Evolutionary conservation across 2,329 filamentous ascomycete genomes (phyloP).

Genomic region (Xylariaceae sp.): DNA sequence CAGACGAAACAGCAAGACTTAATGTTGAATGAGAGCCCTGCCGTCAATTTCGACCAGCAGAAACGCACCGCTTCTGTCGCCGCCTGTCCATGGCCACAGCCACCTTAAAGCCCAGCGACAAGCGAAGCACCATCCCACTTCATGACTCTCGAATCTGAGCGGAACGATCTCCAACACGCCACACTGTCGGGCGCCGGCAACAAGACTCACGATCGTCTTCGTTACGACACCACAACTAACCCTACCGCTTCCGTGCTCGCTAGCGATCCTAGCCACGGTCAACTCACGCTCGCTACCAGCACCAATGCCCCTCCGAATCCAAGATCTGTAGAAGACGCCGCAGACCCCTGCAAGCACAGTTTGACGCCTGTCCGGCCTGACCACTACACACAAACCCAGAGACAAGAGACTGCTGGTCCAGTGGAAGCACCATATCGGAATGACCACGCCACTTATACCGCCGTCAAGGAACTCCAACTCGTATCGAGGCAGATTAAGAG

Average conservation of each 20-base stretch:
- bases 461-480: slow-evolving; percentile 16
- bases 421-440: slow-evolving; percentile 16
- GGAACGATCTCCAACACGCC: slow-evolving; percentile 24
- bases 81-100: slow-evolving; percentile 30
- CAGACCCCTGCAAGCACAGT: slow-evolving; percentile 31
- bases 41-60: slow-evolving; percentile 10
- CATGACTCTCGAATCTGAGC: slow-evolving; percentile 31
- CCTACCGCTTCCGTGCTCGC: slow-evolving; percentile 19
- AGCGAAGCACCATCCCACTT: slow-evolving; percentile 20
- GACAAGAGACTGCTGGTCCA: slow-evolving; percentile 13
- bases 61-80: slow-evolving; percentile 14
- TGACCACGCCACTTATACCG: slow-evolving; percentile 10
- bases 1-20: neutral
- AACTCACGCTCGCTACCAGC: slow-evolving; percentile 23
- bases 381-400: slow-evolving; percentile 19
- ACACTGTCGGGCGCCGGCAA: slow-evolving; percentile 18
- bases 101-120: slow-evolving; percentile 1
- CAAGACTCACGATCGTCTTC: slow-evolving; percentile 20
- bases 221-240: slow-evolving; percentile 19
- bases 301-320: slow-evolving; percentile 19
- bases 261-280: slow-evolving; percentile 22
- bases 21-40: slow-evolving; percentile 9
- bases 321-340: slow-evolving; percentile 25
- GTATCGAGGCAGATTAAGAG: slow-evolving; percentile 21
- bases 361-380: slow-evolving; percentile 24